Evolutionary conservation across 1,284 basidiomycete species (phyloP).

Genomic region (Trametes pubescens): DNA sequence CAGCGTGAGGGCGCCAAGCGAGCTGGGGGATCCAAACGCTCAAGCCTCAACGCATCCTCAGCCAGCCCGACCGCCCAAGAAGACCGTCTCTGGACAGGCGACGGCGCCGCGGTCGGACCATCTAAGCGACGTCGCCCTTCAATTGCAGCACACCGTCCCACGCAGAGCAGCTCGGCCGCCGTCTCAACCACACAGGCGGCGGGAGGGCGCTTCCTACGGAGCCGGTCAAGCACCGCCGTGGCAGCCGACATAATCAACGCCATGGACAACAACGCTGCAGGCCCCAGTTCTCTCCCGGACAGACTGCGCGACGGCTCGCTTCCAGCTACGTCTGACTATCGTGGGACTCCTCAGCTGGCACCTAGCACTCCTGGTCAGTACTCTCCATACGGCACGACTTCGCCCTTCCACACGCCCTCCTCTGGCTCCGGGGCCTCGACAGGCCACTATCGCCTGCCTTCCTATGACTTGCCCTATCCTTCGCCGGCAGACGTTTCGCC

Average conservation of each 20-base stretch:
- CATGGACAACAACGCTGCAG: not conserved
- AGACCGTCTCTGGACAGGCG: conserved; percentile 3
- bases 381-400: conserved; percentile 11
- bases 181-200: conserved; percentile 20
- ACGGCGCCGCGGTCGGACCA: not conserved
- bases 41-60: conserved; percentile 17
- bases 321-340: conserved; percentile 11
- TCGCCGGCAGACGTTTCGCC: conserved; percentile 12
- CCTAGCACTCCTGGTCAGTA: conserved; percentile 18
- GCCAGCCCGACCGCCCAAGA: conserved; percentile 8
- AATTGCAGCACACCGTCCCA: conserved; percentile 11
- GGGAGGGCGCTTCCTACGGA: conserved; percentile 18
- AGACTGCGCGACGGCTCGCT: conserved; percentile 6
- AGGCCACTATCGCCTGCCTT: conserved; percentile 6
- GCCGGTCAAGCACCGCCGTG: conserved; percentile 16
- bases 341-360: conserved; percentile 9
- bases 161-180: conserved; percentile 12
- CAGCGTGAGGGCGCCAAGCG: not conserved
- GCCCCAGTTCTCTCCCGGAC: conserved; percentile 15
- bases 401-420: conserved; percentile 10
- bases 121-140: conserved; percentile 16
- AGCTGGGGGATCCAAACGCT: not conserved
- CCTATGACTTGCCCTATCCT: conserved; percentile 5
- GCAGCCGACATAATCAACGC: conserved; percentile 13
- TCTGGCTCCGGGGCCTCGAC: conserved; percentile 12